Evolutionary conservation across 306 rosid species (phyloP).

Genomic region (Echinosophora koreensis): DNA sequence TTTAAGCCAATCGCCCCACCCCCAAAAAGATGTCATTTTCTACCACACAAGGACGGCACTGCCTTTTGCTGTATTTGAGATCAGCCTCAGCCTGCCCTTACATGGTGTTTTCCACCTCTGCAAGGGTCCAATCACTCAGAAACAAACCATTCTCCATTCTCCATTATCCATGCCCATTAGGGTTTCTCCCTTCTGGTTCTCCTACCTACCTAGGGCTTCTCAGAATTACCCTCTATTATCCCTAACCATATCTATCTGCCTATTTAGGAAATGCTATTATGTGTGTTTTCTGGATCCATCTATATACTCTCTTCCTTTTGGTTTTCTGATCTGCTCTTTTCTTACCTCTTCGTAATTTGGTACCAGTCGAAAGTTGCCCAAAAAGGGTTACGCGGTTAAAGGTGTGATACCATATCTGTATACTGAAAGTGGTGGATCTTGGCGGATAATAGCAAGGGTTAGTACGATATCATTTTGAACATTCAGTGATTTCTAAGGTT

Average conservation of each 20-base stretch:
- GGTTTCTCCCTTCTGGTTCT: constrained; percentile 44
- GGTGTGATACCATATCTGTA: not conserved
- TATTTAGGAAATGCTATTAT: constrained; percentile 10
- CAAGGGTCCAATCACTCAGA: constrained; percentile 20
- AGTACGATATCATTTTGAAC: constrained; percentile 1
- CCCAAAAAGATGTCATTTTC: constrained; percentile 40
- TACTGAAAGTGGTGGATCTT: constrained; percentile 20
- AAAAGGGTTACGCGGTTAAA: not conserved
- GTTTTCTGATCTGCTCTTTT: not conserved
- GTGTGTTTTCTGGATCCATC: no score
- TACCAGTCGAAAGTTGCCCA: not conserved
- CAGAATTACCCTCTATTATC: not conserved
- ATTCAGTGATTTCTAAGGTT: not conserved
- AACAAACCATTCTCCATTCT: constrained; percentile 6
- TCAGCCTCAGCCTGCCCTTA: not conserved
- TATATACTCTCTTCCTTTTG: no score
- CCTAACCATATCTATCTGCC: constrained; percentile 20
- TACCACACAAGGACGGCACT: constrained; percentile 31
- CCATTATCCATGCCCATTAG: constrained; percentile 33
- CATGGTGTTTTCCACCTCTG: constrained; percentile 44
- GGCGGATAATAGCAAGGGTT: not conserved
- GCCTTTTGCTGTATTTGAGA: constrained; percentile 22
- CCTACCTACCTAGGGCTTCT: constrained; percentile 33
- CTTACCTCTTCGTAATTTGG: not conserved
- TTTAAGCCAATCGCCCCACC: not conserved